Evolutionary conservation across 2,329 filamentous ascomycete species (phyloP), one percentile per base, ranked within the genome.

Genomic region (Stromatinia cepivora): DNA sequence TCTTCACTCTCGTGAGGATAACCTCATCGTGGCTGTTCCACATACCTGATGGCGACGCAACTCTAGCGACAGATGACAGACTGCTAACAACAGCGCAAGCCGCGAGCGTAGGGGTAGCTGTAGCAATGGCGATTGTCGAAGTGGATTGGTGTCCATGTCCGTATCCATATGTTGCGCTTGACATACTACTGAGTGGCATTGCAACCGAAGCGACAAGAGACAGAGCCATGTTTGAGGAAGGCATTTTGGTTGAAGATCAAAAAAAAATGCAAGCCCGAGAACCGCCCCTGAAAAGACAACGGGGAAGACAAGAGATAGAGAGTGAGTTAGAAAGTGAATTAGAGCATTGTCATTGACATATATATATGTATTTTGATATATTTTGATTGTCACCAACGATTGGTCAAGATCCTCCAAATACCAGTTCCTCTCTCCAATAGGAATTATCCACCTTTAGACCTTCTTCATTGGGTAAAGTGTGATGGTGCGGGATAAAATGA

Each of bases 71-170:
- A 42, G 74, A 67, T 9, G 72, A 73, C 25, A 72, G 70, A 53
- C 69, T 75, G 69, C 76, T 77, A n/a, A 77, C 74, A 50, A 72
- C 58, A 0, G 71, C 76, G 70, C 76, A 78, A 28, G 76, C 72
- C 67, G 54, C 69, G 22, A 58, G 65, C 15, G 72, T 69, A 22
- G 66, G 59, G 1, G 61, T 57, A 1, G 71, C 45, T 25, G 70
- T 59, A 20, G 45, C 13, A 52, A 11, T 22, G 11, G 11, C 1
- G 28, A n/a, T 22, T 20, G 31, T 53, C 9, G 61, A 64, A 53
- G 11, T 39, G n/a, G 39, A 17, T 42, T 6, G 13, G 13, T 42
- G 6, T 9, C 22, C 22, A 34, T 52, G 15, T 10, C 11, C 20
- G 13, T 34, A 34, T 48, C 25, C 25, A 31, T 11, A 8, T 50